Conservation (phyloP, 2,329 filamentous ascomycete genomes). For the Metarhizium humberi region DNA sequence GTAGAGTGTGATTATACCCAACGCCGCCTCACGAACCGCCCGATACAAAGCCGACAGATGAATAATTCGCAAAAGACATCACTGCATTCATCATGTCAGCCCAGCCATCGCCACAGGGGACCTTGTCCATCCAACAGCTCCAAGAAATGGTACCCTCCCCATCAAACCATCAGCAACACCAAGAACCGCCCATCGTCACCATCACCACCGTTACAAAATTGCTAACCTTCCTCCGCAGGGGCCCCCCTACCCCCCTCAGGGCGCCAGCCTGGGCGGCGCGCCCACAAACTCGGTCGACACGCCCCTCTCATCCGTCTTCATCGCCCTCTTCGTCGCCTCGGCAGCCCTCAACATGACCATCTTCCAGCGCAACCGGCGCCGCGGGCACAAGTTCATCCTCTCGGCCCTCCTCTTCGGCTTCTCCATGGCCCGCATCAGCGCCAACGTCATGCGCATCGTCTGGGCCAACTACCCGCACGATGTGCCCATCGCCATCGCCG, state of each 20-base stretch:
- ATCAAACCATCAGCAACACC: background rate
- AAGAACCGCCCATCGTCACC: background rate
- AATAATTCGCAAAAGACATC: background rate
- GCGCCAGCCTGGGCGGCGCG: slow-evolving; percentile 44
- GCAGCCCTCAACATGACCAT: slow-evolving; percentile 50
- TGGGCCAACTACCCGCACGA: slow-evolving; percentile 37
- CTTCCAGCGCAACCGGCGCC: slow-evolving; percentile 38
- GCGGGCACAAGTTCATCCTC: slow-evolving; percentile 49
- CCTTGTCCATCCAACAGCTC: background rate
- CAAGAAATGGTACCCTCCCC: background rate
- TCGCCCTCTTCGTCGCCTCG: slow-evolving; percentile 45
- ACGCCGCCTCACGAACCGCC: background rate
- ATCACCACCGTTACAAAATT: background rate
- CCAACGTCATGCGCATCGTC: slow-evolving; percentile 42
- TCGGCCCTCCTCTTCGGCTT: slow-evolving; percentile 50
- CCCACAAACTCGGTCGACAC: slow-evolving; percentile 52
- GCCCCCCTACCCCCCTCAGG: slow-evolving; percentile 28
- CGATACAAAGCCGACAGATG: too few species aligned
- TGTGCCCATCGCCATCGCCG: slow-evolving; percentile 42
- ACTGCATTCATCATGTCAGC: background rate
- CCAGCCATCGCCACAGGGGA: background rate
- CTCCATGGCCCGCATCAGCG: slow-evolving; percentile 43
- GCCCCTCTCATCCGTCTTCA: slow-evolving; percentile 54
- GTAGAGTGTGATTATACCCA: background rate
- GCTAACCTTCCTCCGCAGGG: slow-evolving; percentile 12